These are phyloP conservation scores for Mycena vulgaris DNA, from an alignment of 768 basidiomycete species.

Conservation along the genomic window DNA sequence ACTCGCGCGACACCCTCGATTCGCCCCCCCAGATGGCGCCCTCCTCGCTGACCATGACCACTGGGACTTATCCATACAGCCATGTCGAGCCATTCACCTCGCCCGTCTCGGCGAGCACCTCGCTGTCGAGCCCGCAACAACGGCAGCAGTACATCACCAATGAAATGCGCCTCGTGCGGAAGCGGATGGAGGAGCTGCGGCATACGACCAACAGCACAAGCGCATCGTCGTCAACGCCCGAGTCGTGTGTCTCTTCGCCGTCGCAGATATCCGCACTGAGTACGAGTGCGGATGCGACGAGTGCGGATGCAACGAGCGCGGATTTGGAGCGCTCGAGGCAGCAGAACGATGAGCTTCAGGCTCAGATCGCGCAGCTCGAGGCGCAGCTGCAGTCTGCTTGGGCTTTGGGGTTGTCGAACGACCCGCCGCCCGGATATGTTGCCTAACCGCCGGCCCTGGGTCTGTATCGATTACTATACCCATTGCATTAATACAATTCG, in stretches of 20 bases:
- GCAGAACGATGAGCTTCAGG: slow-evolving; percentile 16
- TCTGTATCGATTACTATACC: too few species aligned
- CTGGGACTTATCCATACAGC: neutral
- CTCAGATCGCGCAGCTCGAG: slow-evolving; percentile 16
- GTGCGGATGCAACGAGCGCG: too few species aligned
- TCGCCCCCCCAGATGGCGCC: neutral
- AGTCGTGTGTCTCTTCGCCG: neutral
- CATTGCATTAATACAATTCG: too few species aligned
- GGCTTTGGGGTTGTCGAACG: slow-evolving; percentile 26
- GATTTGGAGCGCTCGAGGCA: slow-evolving; percentile 19
- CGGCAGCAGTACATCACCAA: slow-evolving; percentile 24
- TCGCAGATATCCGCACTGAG: neutral
- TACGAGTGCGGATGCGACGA: too few species aligned
- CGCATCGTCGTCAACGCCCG: neutral
- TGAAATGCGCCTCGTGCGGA: slow-evolving; percentile 25
- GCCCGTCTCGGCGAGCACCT: neutral
- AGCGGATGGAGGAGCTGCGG: slow-evolving; percentile 22
- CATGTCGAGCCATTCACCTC: slow-evolving; percentile 12
- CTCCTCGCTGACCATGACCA: neutral
- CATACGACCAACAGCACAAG: neutral
- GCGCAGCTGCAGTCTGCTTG: slow-evolving; percentile 26
- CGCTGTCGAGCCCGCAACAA: neutral
- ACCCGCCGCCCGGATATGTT: slow-evolving; percentile 22
- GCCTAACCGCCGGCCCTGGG: slow-evolving; percentile 8
- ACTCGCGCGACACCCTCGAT: neutral